These are phyloP conservation scores for Calocybe gangraenosa DNA, from an alignment of 768 basidiomycete species.

Conservation along the genomic window DNA sequence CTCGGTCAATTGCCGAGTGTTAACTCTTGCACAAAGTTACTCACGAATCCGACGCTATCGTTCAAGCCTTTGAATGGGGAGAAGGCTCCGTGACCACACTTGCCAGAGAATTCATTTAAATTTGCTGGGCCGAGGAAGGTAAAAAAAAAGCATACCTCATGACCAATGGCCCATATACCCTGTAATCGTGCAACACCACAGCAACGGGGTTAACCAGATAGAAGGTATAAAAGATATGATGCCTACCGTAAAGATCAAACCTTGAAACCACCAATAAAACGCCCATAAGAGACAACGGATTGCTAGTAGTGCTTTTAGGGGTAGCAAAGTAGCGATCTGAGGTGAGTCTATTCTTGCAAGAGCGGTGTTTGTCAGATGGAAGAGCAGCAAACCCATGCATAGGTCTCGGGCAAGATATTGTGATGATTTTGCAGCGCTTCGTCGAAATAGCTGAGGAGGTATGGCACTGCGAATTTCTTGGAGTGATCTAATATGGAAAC, in stretches of 20 bases:
- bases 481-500: constrained; percentile 31
- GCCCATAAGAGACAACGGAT: constrained; percentile 1
- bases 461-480: constrained; percentile 49
- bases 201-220: too few relatives aligned
- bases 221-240: too few relatives aligned
- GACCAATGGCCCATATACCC: constrained; percentile 57
- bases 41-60: constrained; percentile 47
- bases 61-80: constrained; percentile 44
- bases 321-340: constrained; percentile 16
- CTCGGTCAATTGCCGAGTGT: neutral
- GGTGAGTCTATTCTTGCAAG: constrained; percentile 25
- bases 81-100: constrained; percentile 58
- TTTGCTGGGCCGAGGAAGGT: neutral
- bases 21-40: constrained; percentile 19
- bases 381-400: constrained; percentile 35
- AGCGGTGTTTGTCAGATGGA: constrained; percentile 41
- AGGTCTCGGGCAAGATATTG: constrained; percentile 45
- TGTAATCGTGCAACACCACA: too few relatives aligned
- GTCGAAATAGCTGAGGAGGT: constrained; percentile 39
- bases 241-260: constrained; percentile 40
- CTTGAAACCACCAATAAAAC: constrained; percentile 57
- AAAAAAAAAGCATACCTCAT: constrained; percentile 32
- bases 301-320: neutral
- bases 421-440: constrained; percentile 37
- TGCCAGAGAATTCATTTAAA: neutral